Base-by-base conservation (phyloP, 202 grass and related monocot species). In the Panicum virgatum region DNA sequence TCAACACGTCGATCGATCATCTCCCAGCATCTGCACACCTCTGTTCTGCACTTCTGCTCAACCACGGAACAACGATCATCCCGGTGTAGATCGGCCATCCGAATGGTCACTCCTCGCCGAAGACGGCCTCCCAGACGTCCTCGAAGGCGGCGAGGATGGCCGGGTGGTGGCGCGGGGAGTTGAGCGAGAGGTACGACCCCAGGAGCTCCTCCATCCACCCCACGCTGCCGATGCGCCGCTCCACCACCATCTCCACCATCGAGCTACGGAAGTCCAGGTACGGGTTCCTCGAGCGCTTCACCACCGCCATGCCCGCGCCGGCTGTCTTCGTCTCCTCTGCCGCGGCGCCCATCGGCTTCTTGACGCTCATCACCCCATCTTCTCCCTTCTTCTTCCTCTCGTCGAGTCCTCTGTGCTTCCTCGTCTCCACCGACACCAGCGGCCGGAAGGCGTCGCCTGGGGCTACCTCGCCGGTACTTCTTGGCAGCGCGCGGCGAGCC, bases 191-290 rank as follows among this genome's bases (percentile, higher is more conserved):
- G 78, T 93, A 98, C 4, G 92, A 90, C 23, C 63, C 65, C 26
- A 98, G 91, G 66, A 98, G 92, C 46, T 84, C 74, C 84, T 98
- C 90, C 90, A 98, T 87, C 69, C 80, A 66, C 25, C 52, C 71
- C 52, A 80, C 85, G 83, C 79, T 76, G 71, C 69, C 39, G 79
- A 98, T 76, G n/a, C 78, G 77, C 40, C 76, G 81, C 64, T 93
- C 88, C 85, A 91, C 82, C 48, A 98, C 84, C 95, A 98, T 98
- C 82, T 98, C 95, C 77, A 95, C 95, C 92, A 98, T 98, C n/a
- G 95, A 98, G 62, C 92, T 90, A 51, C 88, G 82, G 88, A 98
- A 98, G 62, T 98, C 95, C 43, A 78, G 36, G 57, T 95, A 98
- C 5, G 95, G 95, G 62, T 98, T 85, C 72, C 82, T 87, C 29